These are phyloP conservation scores for Didymella exigua DNA, from an alignment of 2,329 filamentous ascomycete species.

Conservation along the genomic window DNA sequence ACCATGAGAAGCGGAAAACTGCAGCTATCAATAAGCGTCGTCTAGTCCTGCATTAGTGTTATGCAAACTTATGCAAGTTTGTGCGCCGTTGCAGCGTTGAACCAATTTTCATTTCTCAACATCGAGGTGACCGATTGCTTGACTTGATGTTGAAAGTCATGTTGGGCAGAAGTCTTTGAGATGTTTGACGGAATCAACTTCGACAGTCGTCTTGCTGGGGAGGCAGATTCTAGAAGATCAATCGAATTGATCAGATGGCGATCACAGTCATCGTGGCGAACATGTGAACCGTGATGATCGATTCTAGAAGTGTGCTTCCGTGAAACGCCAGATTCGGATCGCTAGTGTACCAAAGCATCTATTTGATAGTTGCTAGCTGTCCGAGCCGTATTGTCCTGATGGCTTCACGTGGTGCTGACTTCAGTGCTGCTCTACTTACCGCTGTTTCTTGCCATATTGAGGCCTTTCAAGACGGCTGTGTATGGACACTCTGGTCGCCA, in stretches of 20 bases:
- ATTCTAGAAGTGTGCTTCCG: neutral
- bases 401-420: neutral
- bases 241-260: neutral
- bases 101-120: conserved; percentile 23
- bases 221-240: neutral
- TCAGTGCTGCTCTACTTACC: neutral
- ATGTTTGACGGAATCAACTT: neutral
- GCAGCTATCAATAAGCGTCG: conserved; percentile 25
- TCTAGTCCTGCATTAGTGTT: conserved; percentile 23
- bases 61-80: conserved; percentile 15
- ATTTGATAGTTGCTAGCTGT: neutral
- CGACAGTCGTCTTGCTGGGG: neutral
- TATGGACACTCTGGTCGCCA: neutral
- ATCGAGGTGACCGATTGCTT: neutral
- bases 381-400: neutral
- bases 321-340: neutral
- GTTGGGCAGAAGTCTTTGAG: neutral
- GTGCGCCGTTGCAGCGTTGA: conserved; percentile 3
- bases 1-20: neutral
- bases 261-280: neutral
- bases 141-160: neutral
- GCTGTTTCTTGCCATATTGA: neutral
- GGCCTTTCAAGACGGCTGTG: neutral
- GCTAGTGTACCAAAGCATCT: neutral
- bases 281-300: neutral